Evolutionary conservation across 306 rosid species (phyloP), one percentile per base, ranked within the genome.

Genomic region (Neltuma alba): DNA sequence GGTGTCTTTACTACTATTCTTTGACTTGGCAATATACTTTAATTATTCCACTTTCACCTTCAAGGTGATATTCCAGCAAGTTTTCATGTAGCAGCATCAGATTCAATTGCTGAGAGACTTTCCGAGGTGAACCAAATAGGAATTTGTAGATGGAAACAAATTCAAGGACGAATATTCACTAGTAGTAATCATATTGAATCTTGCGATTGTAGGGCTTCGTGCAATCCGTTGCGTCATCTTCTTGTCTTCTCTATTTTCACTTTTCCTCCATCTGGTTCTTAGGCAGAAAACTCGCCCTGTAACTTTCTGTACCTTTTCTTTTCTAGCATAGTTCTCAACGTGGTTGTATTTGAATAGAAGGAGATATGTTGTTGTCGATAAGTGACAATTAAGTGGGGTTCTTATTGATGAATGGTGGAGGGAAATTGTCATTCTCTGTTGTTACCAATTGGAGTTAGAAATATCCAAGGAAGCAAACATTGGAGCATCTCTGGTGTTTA

Each of bases 201-300:
- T 60, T 6, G 3, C 21, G 13, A 60, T 37, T 25, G 71, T 80
- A 89, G 97, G 98, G 14, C 88, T 92, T 78, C 94, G 97, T 1
- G 96, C 96, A 61, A 90, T 94, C 18, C 97, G 97, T 1, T 84
- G 86, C 30, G 92, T 91, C 9, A 7, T 87, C 0, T 0, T 77
- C 1, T 64, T 90, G 65, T 94, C 96, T 2, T 1, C 62, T 0
- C 1, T 63, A 23, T 34, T 63, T 44, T 88, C 96, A 2, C 3
- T 94, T 42, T 78, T 92, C 80, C 88, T 92, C 75, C 88, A 92
- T 47, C 0, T 77, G 1, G 79, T 85, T 52, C 94, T 94, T 75
- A 94, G 92, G 47, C 81, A 20, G 2, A 85, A 88, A 81, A 92
- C 98, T 31, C 93, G 97, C 28, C 89, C 82, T 15, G 97, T 94